Percentiles rank a stretch among this genome's conserved stretches.
These are phyloP conservation scores for Boletus semigastroideus DNA, from an alignment of 1,284 basidiomycete species.

Conservation along the genomic window DNA sequence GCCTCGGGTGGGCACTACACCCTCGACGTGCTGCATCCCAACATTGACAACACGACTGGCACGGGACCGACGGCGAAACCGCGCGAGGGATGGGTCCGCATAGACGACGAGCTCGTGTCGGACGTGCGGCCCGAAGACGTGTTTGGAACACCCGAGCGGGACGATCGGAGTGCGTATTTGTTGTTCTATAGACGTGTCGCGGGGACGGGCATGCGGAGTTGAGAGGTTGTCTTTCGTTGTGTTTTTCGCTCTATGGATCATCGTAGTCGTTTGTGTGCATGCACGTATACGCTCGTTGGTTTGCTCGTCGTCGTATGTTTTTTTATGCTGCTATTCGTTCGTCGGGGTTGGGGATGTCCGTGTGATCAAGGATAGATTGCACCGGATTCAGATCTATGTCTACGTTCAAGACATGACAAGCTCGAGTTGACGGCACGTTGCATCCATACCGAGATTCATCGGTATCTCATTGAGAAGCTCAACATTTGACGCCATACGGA, in stretches of 20 bases:
- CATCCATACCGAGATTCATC: no score
- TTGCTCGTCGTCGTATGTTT: slow-evolving; percentile 1
- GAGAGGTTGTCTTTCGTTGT: not conserved
- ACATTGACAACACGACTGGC: slow-evolving; percentile 43
- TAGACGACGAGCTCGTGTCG: slow-evolving; percentile 90
- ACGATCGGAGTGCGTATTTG: slow-evolving; percentile 83
- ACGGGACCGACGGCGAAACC: slow-evolving; percentile 30
- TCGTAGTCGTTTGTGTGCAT: not conserved
- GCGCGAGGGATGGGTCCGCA: slow-evolving; percentile 82
- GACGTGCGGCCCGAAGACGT: slow-evolving; percentile 79
- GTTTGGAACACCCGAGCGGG: slow-evolving; percentile 57
- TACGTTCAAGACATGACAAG: no score
- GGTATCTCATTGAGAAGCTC: no score
- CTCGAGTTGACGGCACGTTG: no score
- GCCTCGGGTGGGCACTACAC: slow-evolving; percentile 97
- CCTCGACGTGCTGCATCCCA: slow-evolving; percentile 84
- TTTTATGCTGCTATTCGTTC: not conserved
- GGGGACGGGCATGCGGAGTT: slow-evolving; percentile 19
- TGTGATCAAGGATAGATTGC: no score
- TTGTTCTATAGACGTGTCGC: slow-evolving; percentile 72
- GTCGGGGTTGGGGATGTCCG: no score
- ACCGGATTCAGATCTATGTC: no score
- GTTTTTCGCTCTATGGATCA: not conserved
- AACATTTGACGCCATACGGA: no score
- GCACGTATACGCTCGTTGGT: not conserved